A percentile compares a stretch with the other conserved stretches of the same genome.
phyloP scores from a whole-genome alignment of 306 rosid species.

The Vigna hirtella region DNA sequence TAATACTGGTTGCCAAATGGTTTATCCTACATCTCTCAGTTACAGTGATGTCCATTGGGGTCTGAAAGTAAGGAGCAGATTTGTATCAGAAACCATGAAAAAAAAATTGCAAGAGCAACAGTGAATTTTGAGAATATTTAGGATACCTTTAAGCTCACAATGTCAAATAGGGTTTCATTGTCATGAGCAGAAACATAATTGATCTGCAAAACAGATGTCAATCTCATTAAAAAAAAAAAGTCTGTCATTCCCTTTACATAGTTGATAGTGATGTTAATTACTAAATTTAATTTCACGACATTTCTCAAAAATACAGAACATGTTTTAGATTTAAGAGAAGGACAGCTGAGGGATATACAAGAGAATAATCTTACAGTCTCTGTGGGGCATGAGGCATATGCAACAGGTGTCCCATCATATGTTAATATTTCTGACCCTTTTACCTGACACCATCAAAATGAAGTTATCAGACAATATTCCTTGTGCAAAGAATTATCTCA shows the following conservation, averaged over 20 bases:
- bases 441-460: conserved; percentile 58
- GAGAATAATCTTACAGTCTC: conserved; percentile 70
- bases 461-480: conserved; percentile 27
- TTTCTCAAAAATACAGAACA: conserved; percentile 31
- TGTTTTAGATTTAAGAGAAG: conserved; percentile 31
- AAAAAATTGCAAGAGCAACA: conserved; percentile 24
- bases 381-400: conserved; percentile 70
- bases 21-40: conserved; percentile 91
- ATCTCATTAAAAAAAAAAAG: conserved; percentile 3
- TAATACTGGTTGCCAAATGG: conserved; percentile 86
- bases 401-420: conserved; percentile 77
- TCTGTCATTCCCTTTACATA: not conserved
- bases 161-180: conserved; percentile 91
- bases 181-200: conserved; percentile 97
- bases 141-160: conserved; percentile 83
- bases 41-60: conserved; percentile 64
- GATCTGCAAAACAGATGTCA: conserved; percentile 64
- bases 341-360: conserved; percentile 29
- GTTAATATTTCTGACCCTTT: conserved; percentile 86
- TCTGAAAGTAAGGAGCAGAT: conserved; percentile 56
- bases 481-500: conserved; percentile 1
- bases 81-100: conserved; percentile 31
- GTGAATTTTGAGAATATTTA: conserved; percentile 39
- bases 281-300: conserved; percentile 19
- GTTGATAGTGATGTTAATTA: conserved; percentile 23